Evolutionary conservation across 75 land plant species (phyloP), one percentile per base, ranked within the genome.

Genomic region (Picea sitchensis): DNA sequence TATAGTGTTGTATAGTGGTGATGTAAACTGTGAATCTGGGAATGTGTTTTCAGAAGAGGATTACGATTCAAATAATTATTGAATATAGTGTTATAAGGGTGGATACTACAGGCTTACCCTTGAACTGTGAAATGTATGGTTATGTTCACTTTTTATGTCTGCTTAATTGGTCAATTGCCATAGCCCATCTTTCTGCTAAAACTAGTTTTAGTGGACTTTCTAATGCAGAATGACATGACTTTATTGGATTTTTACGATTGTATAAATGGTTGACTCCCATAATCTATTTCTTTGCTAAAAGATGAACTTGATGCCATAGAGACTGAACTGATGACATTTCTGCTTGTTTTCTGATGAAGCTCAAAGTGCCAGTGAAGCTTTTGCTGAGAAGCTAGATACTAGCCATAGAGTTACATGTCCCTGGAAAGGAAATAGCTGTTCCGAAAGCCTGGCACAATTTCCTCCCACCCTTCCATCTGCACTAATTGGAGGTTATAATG

Each of bases 381-480:
- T 95, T 80, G 74, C 85, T 14, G 88, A 86, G 81, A 84, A 97
- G 80, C 87, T 97, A 56, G 94, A 93, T 65, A 51, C 44, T 30
- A 92, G 90, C 15, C 99, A 97, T 68, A 87, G 85, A 78, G 82
- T 76, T 18, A 63, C 75, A 31, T 97, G 99, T 81, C 87, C 95
- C 59, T 97, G 99, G 99, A 89, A 82, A 82, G 98, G 92, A 83
- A 97, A 91, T 79, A 67, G 87, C 75, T 97, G 99, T 77, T 83
- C 94, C 26, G 99, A 97, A 78, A 91, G 91, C 56, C 78, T 97
- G 79, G 98, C 91, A 61, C 93, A 91, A 75, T 97, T 97, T 73
- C 93, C 92, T 32, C 98, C 95, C 17, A 86, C 96, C 67, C 92
- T 90, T 59, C 83, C 87, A 60, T 83, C 99, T 23, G 99, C 92